Evolutionary conservation across 2,329 filamentous ascomycete species (phyloP).

Genomic region (Xylaria polymorpha): DNA sequence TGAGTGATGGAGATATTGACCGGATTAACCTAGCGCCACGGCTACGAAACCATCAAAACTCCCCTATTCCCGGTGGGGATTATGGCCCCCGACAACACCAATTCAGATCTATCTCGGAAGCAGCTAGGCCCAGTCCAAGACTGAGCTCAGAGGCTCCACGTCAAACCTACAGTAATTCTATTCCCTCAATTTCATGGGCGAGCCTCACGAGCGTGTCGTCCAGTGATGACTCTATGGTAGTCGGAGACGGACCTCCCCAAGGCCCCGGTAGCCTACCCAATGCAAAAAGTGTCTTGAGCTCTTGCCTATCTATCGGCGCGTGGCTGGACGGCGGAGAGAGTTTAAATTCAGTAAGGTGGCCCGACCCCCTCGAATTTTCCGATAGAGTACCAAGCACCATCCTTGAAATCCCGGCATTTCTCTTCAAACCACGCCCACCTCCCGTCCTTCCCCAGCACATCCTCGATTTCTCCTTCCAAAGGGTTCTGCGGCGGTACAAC

Average conservation of each 20-base stretch:
- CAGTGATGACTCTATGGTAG: background rate
- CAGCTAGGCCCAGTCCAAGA: background rate
- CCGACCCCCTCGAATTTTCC: constrained; percentile 10
- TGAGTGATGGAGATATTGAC: background rate
- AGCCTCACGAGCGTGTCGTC: background rate
- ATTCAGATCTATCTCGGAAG: background rate
- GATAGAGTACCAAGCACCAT: background rate
- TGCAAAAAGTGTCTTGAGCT: background rate
- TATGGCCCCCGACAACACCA: background rate
- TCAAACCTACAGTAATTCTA: background rate
- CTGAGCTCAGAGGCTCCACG: background rate
- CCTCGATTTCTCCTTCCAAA: constrained; percentile 12
- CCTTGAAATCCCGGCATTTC: background rate
- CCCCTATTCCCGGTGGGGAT: too few species aligned
- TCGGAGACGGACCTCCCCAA: background rate
- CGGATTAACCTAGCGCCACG: too few species aligned
- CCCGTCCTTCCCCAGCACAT: constrained; percentile 10
- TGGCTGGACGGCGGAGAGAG: background rate
- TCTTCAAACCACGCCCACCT: constrained; percentile 28
- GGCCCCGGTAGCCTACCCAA: background rate
- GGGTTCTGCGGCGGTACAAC: constrained; percentile 22
- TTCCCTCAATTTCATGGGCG: background rate
- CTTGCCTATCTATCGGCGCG: background rate
- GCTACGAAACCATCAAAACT: background rate
- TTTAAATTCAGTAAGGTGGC: constrained; percentile 16